phyloP scores from a whole-genome alignment of 257 asterid genomes.

The Jaltomata sinuosa region DNA sequence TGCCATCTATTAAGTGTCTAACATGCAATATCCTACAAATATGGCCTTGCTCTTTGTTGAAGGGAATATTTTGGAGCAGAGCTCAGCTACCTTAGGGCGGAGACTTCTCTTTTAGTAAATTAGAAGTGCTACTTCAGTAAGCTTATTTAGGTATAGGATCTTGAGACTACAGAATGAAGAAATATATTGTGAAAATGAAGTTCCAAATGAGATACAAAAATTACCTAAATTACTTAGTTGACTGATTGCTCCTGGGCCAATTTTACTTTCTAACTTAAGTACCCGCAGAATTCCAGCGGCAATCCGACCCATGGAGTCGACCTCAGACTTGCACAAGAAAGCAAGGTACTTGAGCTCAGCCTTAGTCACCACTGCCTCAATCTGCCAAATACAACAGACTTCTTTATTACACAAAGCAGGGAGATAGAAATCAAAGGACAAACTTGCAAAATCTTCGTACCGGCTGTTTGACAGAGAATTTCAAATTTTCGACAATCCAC shows the following conservation, averaged over 20 bases:
- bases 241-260: constrained; percentile 73
- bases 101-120: neutral
- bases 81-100: neutral
- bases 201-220: constrained; percentile 1
- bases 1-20: neutral
- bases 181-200: neutral
- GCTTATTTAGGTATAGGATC: neutral
- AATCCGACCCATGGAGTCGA: constrained; percentile 85
- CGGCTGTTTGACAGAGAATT: constrained; percentile 83
- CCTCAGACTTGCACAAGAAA: constrained; percentile 71
- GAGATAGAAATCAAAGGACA: neutral
- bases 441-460: constrained; percentile 27
- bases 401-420: neutral
- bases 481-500: constrained; percentile 71
- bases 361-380: constrained; percentile 81
- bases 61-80: neutral
- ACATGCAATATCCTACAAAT: neutral
- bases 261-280: constrained; percentile 78
- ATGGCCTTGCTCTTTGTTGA: neutral
- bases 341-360: constrained; percentile 72
- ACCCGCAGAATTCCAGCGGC: constrained; percentile 82
- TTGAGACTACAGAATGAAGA: neutral
- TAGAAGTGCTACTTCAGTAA: neutral
- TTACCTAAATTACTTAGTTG: constrained; percentile 91
- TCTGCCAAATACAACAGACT: constrained; percentile 27